A percentile compares a stretch with the other conserved stretches of the same genome.
phyloP scores from a whole-genome alignment of 106 monocot species.

The Chionographis japonica region DNA sequence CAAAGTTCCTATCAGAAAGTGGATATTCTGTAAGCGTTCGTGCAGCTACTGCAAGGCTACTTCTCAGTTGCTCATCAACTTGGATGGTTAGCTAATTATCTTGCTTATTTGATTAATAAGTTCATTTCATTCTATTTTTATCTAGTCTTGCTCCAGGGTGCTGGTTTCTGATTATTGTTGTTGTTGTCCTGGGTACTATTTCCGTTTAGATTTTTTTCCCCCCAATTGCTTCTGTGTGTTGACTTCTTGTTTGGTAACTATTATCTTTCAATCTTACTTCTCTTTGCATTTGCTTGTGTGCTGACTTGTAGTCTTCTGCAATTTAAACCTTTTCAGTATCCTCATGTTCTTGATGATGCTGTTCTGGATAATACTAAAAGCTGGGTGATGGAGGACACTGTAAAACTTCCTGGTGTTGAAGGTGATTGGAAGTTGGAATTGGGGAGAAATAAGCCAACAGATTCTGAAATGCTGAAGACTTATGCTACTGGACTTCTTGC shows the following conservation, averaged over 20 bases:
- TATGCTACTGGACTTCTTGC: slow-evolving; percentile 94
- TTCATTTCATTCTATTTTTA: background rate
- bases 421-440: slow-evolving; percentile 51
- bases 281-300: background rate
- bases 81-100: slow-evolving; percentile 58
- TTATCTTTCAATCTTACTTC: background rate
- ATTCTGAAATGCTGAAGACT: slow-evolving; percentile 79
- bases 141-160: no score
- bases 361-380: slow-evolving; percentile 83
- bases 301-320: background rate
- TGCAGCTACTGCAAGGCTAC: slow-evolving; percentile 70
- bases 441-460: slow-evolving; percentile 55
- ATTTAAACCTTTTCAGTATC: slow-evolving; percentile 41
- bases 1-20: slow-evolving; percentile 70
- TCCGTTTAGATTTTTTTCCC: no score
- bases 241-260: background rate
- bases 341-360: slow-evolving; percentile 81
- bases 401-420: slow-evolving; percentile 29
- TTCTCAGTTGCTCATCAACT: slow-evolving; percentile 71
- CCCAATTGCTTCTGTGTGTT: no score
- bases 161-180: no score
- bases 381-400: slow-evolving; percentile 73
- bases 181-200: no score
- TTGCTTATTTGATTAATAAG: background rate
- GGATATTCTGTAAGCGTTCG: slow-evolving; percentile 58